Percentiles rank a stretch among this genome's conserved stretches.
Evolutionary conservation across 306 rosid genomes (phyloP).

Genomic region (Albizia julibrissin): DNA sequence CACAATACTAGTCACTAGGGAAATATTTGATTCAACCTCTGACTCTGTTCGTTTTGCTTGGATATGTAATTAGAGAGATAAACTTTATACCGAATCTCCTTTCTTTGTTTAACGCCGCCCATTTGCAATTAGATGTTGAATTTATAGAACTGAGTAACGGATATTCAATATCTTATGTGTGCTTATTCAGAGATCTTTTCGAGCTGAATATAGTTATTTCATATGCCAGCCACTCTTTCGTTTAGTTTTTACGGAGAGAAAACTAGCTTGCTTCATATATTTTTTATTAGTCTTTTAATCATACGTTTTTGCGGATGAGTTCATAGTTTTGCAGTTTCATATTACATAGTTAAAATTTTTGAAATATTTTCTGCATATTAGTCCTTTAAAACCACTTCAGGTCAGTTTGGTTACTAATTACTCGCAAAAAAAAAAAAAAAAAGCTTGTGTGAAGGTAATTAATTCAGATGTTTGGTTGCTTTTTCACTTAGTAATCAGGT

Average conservation of each 20-base stretch:
- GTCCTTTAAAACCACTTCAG: neutral
- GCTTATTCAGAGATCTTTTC: neutral
- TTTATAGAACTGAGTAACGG: slow-evolving; percentile 3
- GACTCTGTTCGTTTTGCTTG: slow-evolving; percentile 25
- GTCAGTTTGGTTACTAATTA: too few species aligned
- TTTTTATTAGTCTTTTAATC: neutral
- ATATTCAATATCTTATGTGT: slow-evolving; percentile 10
- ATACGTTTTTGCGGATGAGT: neutral
- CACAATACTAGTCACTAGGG: neutral
- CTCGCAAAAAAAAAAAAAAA: too few species aligned
- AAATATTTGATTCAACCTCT: slow-evolving; percentile 8
- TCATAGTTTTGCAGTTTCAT: neutral
- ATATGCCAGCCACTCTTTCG: neutral
- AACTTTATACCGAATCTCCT: neutral
- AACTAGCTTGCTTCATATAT: neutral
- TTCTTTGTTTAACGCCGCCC: neutral
- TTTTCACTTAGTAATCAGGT: neutral
- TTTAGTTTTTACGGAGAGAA: neutral
- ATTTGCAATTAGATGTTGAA: slow-evolving; percentile 9
- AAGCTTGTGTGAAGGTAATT: too few species aligned
- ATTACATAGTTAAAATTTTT: neutral
- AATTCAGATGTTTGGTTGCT: neutral
- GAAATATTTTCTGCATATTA: neutral
- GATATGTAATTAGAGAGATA: slow-evolving; percentile 18
- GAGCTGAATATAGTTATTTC: neutral